Evolutionary conservation across 2,329 filamentous ascomycete species (phyloP).

Genomic region (Claviceps sp.): DNA sequence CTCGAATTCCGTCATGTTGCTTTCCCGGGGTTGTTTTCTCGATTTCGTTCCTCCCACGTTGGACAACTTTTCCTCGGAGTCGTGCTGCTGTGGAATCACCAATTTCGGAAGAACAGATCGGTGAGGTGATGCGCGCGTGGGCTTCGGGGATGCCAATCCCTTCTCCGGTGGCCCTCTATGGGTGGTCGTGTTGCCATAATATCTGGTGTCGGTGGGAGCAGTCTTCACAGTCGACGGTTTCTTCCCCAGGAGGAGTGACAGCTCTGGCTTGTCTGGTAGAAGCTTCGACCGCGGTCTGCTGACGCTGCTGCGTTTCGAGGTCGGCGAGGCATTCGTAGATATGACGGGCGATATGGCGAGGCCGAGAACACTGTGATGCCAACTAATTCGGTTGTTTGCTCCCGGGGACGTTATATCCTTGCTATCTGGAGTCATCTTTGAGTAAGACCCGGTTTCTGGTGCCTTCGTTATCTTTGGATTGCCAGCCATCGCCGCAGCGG

Average conservation of each 20-base stretch:
- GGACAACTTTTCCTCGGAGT: not conserved
- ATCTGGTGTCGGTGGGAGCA: not conserved
- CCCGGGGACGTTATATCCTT: slow-evolving; percentile 7
- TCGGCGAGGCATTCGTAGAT: slow-evolving; percentile 11
- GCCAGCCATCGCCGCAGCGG: not conserved
- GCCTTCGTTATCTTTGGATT: not conserved
- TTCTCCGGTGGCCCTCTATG: not conserved
- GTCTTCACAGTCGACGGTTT: not conserved
- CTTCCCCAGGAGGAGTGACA: slow-evolving; percentile 16
- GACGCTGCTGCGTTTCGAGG: slow-evolving; percentile 5
- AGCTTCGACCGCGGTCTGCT: slow-evolving; percentile 27
- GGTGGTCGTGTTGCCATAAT: not conserved
- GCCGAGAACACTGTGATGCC: slow-evolving; percentile 27
- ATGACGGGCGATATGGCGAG: slow-evolving; percentile 27
- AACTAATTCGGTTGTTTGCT: slow-evolving; percentile 17
- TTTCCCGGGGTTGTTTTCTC: slow-evolving; percentile 19
- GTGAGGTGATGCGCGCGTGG: slow-evolving; percentile 7
- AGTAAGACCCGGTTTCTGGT: not conserved
- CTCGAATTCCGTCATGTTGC: slow-evolving; percentile 39
- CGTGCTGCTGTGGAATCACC: slow-evolving; percentile 13
- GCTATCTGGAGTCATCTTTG: slow-evolving; percentile 1
- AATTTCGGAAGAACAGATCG: slow-evolving; percentile 16
- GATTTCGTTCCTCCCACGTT: not conserved
- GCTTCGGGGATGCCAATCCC: slow-evolving; percentile 6
- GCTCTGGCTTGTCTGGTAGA: slow-evolving; percentile 31